phyloP scores from a whole-genome alignment of 73 alveolate genomes.

The Uronychia setigera region DNA sequence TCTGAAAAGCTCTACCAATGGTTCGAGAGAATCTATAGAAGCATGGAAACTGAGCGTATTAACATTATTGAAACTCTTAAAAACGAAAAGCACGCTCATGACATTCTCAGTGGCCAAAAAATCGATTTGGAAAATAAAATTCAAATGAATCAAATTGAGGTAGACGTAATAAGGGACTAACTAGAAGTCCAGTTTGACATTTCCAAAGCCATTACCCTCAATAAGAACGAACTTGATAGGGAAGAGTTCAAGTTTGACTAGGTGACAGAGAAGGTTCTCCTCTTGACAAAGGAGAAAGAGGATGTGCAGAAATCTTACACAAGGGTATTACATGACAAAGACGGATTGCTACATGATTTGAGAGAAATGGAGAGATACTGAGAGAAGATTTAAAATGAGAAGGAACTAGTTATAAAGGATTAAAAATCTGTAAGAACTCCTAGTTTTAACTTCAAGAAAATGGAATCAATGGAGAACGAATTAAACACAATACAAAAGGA shows the following conservation, averaged over 20 bases:
- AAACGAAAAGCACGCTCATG: neutral
- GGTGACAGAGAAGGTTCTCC: neutral
- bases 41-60: neutral
- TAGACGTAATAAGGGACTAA: neutral
- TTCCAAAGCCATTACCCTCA: neutral
- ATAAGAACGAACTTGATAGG: conserved; percentile 19
- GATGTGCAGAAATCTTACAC: neutral
- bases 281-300: neutral
- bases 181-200: neutral
- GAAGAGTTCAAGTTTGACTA: neutral
- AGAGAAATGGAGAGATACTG: neutral
- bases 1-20: neutral
- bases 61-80: neutral
- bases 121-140: neutral
- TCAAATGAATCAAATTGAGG: neutral
- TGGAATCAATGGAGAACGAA: neutral
- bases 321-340: neutral
- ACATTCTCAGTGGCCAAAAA: neutral
- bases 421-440: neutral
- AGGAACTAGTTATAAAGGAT: neutral
- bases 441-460: neutral
- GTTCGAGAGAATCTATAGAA: neutral
- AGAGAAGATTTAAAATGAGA: neutral
- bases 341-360: neutral
- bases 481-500: neutral